Evolutionary conservation across 2,329 filamentous ascomycete species (phyloP).

Genomic region (Fusarium agapanthi): DNA sequence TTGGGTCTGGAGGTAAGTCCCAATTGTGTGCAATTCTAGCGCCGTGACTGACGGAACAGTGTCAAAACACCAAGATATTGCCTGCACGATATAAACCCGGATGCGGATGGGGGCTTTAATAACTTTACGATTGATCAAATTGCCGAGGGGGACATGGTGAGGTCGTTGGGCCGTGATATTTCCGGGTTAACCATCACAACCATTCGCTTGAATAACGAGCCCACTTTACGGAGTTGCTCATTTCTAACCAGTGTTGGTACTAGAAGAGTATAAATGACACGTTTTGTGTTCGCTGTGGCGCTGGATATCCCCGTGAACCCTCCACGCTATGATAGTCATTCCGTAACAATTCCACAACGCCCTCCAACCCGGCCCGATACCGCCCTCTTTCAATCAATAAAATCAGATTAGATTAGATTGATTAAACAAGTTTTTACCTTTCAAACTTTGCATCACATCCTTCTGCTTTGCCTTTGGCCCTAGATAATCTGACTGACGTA

Average conservation of each 20-base stretch:
- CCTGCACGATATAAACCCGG: neutral
- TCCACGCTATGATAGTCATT: neutral
- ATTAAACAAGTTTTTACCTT: neutral
- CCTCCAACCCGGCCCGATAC: neutral
- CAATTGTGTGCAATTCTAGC: neutral
- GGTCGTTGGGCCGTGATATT: neutral
- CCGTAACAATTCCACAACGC: neutral
- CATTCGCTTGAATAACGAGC: neutral
- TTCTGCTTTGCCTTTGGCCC: neutral
- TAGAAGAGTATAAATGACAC: neutral
- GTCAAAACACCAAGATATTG: neutral
- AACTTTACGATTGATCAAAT: neutral
- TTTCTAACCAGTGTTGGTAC: neutral
- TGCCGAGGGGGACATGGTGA: neutral
- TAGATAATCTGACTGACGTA: constrained; percentile 6
- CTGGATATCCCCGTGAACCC: neutral
- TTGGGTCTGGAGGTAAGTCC: neutral
- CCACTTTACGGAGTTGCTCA: neutral
- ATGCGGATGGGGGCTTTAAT: neutral
- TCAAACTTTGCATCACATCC: neutral
- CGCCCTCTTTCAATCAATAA: neutral
- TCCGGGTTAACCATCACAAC: neutral
- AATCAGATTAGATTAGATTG: constrained; percentile 39
- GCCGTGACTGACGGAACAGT: fast-evolving
- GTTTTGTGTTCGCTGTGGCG: neutral